Percentiles rank a stretch among this genome's conserved stretches.
Conservation (phyloP, 2,329 filamentous ascomycete species). For the Monosporascus ibericus region DNA sequence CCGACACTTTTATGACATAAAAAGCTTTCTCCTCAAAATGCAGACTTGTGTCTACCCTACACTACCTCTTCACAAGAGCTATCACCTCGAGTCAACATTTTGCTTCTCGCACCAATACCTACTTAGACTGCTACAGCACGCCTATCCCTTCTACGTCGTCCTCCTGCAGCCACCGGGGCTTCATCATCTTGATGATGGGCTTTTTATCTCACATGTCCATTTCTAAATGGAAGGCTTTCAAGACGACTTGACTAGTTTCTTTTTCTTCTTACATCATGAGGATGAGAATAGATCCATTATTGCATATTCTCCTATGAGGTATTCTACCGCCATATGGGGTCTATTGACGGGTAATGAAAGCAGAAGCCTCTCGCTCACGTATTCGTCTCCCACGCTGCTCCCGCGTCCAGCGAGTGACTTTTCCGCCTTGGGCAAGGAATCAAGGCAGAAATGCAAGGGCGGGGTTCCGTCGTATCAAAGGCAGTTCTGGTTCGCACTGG, state of each 20-base stretch:
- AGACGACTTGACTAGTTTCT: neutral
- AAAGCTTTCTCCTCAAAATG: conserved; percentile 4
- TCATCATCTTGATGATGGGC: neutral
- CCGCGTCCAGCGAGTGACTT: neutral
- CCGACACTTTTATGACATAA: conserved; percentile 8
- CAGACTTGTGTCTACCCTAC: conserved; percentile 1
- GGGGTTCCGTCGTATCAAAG: neutral
- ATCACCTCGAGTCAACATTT: conserved; percentile 1
- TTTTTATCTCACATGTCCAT: neutral
- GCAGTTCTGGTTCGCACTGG: neutral
- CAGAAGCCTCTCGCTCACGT: neutral
- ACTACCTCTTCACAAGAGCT: conserved; percentile 5
- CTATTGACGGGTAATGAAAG: neutral
- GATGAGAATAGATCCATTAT: no score
- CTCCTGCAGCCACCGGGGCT: neutral
- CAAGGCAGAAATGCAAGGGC: neutral
- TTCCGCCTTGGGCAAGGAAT: neutral
- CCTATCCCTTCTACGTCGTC: neutral
- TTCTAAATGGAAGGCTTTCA: neutral
- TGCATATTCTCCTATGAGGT: no score
- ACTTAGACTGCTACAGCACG: neutral
- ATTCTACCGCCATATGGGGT: neutral
- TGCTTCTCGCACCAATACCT: conserved; percentile 1
- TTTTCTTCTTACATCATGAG: no score
- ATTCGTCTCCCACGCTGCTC: neutral